A percentile compares a stretch with the other conserved stretches of the same genome.
phyloP scores from a whole-genome alignment of 1,284 basidiomycete genomes.

The Trametes hirsuta region DNA sequence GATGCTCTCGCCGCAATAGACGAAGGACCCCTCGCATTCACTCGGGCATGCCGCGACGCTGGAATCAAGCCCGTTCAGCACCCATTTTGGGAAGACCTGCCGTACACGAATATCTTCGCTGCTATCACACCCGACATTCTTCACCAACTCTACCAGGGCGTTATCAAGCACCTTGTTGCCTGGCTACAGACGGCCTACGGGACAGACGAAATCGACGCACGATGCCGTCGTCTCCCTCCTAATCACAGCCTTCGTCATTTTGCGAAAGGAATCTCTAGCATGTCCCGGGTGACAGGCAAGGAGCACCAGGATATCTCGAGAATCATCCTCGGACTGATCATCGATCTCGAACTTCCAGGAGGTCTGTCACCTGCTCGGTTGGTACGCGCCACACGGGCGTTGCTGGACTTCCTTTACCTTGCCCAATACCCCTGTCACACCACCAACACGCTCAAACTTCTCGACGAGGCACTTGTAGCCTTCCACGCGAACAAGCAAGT shows the following conservation, averaged over 20 bases:
- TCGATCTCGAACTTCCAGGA: slow-evolving; percentile 14
- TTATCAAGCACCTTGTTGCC: neutral
- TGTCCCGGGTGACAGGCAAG: slow-evolving; percentile 30
- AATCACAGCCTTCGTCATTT: slow-evolving; percentile 28
- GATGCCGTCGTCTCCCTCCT: slow-evolving; percentile 21
- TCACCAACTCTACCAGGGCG: no score
- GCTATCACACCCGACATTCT: no score
- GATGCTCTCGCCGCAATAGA: neutral
- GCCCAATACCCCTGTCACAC: slow-evolving; percentile 27
- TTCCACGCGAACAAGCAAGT: slow-evolving; percentile 31
- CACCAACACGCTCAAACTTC: slow-evolving; percentile 4
- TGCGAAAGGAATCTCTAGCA: slow-evolving; percentile 23
- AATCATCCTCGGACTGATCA: slow-evolving; percentile 26
- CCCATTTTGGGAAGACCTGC: no score
- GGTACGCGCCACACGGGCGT: slow-evolving; percentile 11
- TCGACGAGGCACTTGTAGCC: slow-evolving; percentile 16
- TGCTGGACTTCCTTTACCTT: slow-evolving; percentile 18
- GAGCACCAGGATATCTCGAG: slow-evolving; percentile 31
- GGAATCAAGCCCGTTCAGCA: no score
- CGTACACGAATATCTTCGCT: no score
- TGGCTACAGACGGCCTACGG: slow-evolving; percentile 22
- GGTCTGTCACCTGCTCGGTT: slow-evolving; percentile 4
- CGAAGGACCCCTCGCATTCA: slow-evolving; percentile 36
- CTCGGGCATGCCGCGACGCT: neutral
- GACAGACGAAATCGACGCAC: slow-evolving; percentile 26